Conservation (phyloP, 441 rosid genomes). For the Gossypium schwendimanii region DNA sequence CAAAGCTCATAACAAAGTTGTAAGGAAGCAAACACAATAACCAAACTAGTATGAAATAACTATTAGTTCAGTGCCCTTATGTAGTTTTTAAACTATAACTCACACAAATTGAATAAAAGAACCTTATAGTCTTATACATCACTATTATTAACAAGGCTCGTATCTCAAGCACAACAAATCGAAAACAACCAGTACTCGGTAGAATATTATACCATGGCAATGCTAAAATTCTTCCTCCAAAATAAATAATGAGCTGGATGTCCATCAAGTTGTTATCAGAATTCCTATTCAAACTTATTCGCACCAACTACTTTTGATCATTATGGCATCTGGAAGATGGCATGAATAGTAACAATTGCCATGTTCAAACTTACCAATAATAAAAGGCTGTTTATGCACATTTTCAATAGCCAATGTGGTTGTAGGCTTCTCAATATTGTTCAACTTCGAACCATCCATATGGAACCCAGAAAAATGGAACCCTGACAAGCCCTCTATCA, state of each 20-base stretch:
- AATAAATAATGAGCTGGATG: neutral
- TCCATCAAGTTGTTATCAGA: neutral
- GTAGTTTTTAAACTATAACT: neutral
- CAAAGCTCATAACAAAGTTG: neutral
- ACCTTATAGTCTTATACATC: neutral
- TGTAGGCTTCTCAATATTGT: conserved; percentile 29
- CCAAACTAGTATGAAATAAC: neutral
- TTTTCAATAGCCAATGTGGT: conserved; percentile 45
- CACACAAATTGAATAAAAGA: neutral
- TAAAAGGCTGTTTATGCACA: conserved; percentile 73
- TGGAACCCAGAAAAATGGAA: conserved; percentile 91
- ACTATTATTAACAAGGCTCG: neutral
- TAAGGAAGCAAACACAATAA: neutral
- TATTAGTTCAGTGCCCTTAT: neutral
- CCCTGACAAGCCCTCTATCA: conserved; percentile 71
- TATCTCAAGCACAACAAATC: neutral
- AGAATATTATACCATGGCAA: neutral
- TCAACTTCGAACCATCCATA: conserved; percentile 50
- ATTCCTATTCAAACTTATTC: neutral
- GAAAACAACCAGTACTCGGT: neutral
- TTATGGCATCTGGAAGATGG: neutral
- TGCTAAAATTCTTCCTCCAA: neutral
- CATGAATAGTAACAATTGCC: neutral
- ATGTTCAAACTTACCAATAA: conserved; percentile 54
- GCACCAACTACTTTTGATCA: neutral